These are phyloP conservation scores for Clonostachys chloroleuca DNA, from an alignment of 2,329 filamentous ascomycete species.

Conservation along the genomic window DNA sequence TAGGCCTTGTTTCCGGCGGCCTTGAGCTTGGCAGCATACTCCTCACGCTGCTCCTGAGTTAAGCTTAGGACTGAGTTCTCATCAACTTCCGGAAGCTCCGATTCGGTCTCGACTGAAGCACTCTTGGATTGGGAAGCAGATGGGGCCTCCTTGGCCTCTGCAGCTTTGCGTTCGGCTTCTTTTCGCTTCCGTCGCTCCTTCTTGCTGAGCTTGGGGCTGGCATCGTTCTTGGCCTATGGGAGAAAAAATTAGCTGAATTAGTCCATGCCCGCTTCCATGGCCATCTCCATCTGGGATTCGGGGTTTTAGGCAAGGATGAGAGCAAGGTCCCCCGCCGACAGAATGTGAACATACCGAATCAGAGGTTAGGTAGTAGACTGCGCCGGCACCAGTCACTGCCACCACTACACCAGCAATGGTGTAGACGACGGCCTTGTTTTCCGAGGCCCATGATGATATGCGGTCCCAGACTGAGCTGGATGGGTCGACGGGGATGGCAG, in stretches of 20 bases:
- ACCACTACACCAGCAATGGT: conserved; percentile 93
- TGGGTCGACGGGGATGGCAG: conserved; percentile 43
- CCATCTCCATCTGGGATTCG: too few species aligned
- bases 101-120: conserved; percentile 50
- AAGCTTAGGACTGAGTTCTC: conserved; percentile 49
- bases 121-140: conserved; percentile 40
- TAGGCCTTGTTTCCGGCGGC: conserved; percentile 95
- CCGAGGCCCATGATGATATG: conserved; percentile 84
- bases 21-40: conserved; percentile 88
- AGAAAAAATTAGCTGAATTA: neutral
- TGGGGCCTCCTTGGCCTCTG: conserved; percentile 22
- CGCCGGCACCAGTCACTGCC: conserved; percentile 85
- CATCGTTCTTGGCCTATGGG: conserved; percentile 39
- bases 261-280: too few species aligned
- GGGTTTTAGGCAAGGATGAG: too few species aligned
- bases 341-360: conserved; percentile 40
- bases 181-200: conserved; percentile 88
- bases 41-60: conserved; percentile 67
- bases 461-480: conserved; percentile 82
- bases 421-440: conserved; percentile 94
- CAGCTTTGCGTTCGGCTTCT: conserved; percentile 63
- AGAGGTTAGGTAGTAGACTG: conserved; percentile 81
- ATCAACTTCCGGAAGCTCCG: conserved; percentile 66
- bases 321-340: neutral
- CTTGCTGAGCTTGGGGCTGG: conserved; percentile 73